Evolutionary conservation across 768 basidiomycete species (phyloP).

Genomic region (Hericium erinaceus): DNA sequence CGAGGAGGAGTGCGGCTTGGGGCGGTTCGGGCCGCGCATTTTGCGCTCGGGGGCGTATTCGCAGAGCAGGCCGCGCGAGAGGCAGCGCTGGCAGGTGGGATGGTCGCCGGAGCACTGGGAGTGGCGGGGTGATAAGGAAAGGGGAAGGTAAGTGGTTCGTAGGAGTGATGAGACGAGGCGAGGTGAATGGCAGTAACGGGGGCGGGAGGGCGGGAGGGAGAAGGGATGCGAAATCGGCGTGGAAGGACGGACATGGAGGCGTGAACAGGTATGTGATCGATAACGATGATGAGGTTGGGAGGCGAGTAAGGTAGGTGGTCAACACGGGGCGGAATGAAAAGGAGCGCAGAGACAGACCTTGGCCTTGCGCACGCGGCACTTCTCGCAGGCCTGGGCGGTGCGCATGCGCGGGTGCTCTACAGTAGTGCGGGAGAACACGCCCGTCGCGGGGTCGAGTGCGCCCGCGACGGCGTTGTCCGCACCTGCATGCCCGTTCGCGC

Average conservation of each 20-base stretch:
- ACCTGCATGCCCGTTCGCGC: not conserved
- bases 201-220: not conserved
- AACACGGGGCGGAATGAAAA: not conserved
- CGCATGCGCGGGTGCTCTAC: conserved; percentile 57
- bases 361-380: conserved; percentile 63
- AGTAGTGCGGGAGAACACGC: conserved; percentile 55
- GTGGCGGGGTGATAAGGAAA: not conserved
- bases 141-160: not conserved
- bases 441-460: conserved; percentile 52
- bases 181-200: not conserved
- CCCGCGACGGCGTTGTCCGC: conserved; percentile 33
- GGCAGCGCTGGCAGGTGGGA: conserved; percentile 59
- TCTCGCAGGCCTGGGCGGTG: conserved; percentile 69
- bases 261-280: too few species aligned
- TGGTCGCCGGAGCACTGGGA: conserved; percentile 63
- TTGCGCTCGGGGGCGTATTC: conserved; percentile 61
- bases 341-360: conserved; percentile 38
- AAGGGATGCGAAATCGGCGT: not conserved
- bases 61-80: conserved; percentile 46
- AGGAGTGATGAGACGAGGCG: not conserved
- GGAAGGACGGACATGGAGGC: not conserved
- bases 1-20: conserved; percentile 22
- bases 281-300: not conserved
- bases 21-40: conserved; percentile 53
- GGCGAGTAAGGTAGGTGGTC: not conserved